Evolutionary conservation across 2,329 filamentous ascomycete genomes (phyloP), one percentile per base, ranked within the genome.

Genomic region (Pezicula radicicola): DNA sequence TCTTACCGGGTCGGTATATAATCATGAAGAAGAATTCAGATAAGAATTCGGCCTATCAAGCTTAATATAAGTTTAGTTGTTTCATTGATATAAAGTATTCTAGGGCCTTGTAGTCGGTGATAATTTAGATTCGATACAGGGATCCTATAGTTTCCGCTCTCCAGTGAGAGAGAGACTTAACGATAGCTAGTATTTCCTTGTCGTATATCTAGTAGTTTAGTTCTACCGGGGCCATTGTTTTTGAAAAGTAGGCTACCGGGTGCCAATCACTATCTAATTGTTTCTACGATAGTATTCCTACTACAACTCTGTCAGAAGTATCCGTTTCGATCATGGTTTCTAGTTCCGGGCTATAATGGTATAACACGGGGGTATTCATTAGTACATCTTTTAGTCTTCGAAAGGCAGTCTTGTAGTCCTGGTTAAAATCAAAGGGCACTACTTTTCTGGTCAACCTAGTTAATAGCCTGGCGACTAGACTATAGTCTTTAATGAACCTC

Each of bases 31-130:
- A 21, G 21, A 21, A 21, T 21, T 21, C 21, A 5, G 21, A 21
- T 3, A 21, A 5, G 21, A 21, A 3, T 5, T 21, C 5, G 5
- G 21, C 21, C 21, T 21, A 21, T 5, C 21, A 5, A 21, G 21
- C 21, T 21, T 21, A 21, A 3, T 5, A 3, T 21, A 21, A 3
- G 21, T 21, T 21, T 5, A 21, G 5, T 21, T 21, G 21, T 21
- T 21, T 21, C 3, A 5, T 21, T 3, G 21, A 50, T 18, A 57
- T 57, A 28, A 57, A 57, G 47, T 57, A 55, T 37, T 55, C 50
- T 1, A 55, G 15, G 12, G 42, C 19, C 10, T 30, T 30, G 10
- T 30, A 30, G 7, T 30, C 7, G 3, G 10, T 30, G 10, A n/a
- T n/a, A n/a, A n/a, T n/a, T n/a, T n/a, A n/a, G n/a, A n/a, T n/a